Conservation (phyloP, 495 filamentous ascomycete species). For the Arthonia radiata region DNA sequence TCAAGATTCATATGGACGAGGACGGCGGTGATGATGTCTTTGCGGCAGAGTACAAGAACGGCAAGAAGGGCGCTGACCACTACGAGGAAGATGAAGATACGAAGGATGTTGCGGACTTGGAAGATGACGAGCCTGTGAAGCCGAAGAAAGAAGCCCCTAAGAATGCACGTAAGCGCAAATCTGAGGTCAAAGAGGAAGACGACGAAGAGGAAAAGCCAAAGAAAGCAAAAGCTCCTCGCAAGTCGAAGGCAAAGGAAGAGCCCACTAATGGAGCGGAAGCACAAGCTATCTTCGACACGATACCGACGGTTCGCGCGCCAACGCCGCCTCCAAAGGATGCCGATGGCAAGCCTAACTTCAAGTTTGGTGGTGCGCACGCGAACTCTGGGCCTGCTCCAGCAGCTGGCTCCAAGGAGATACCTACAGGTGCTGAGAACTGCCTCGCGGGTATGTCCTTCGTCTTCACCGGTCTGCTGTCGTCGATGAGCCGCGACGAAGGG, state of each 20-base stretch:
- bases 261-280: constrained; percentile 36
- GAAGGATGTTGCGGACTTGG: constrained; percentile 25
- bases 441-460: constrained; percentile 84
- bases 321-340: constrained; percentile 44
- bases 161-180: too few relatives aligned
- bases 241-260: too few relatives aligned
- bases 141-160: constrained; percentile 18
- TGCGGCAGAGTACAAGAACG: constrained; percentile 32
- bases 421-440: constrained; percentile 68
- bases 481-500: constrained; percentile 61
- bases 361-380: constrained; percentile 27
- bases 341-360: constrained; percentile 38
- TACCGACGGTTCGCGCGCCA: constrained; percentile 57
- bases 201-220: constrained; percentile 29
- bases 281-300: constrained; percentile 65
- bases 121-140: constrained; percentile 14
- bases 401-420: constrained; percentile 43
- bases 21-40: constrained; percentile 53
- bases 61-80: constrained; percentile 32
- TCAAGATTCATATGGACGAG: constrained; percentile 18
- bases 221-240: constrained; percentile 23
- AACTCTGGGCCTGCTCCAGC: constrained; percentile 32
- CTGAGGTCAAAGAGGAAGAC: too few relatives aligned
- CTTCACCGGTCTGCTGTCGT: constrained; percentile 75
- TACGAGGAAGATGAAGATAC: constrained; percentile 36